Evolutionary conservation across 495 filamentous ascomycete genomes (phyloP), one percentile per base, ranked within the genome.

Genomic region (Penicillium atrosanguineum): DNA sequence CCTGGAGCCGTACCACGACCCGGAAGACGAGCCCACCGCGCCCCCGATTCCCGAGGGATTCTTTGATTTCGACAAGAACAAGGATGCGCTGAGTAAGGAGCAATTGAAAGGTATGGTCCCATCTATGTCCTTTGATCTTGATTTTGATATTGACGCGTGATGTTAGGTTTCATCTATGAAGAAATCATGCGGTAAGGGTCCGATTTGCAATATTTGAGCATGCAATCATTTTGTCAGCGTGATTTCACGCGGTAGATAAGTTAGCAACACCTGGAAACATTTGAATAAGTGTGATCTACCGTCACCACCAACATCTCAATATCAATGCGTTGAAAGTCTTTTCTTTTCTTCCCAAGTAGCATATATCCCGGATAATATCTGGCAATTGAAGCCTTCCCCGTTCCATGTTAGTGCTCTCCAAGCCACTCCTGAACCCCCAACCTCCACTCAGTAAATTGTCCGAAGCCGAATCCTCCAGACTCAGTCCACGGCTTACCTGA

Each of bases 51-150:
- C 95, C 0, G 91, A 97, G 64, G 91, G 95, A 64, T 99, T 99
- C 82, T 99, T 99, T 71, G 94, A 97, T 72, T 99, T 99, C 68
- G 95, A 99, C 76, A 96, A 96, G 81, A 94, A 96, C 78, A 99
- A 99, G 86, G 95, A 99, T 70, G 91, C 87, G 54, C 78, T 99
- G 57, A 96, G 88, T 79, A 99, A 99, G 78, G 95, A 99, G 72
- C 89, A 99, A 75, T 71, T 99, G 72, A 97, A 96, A 79, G 64
- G 87, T 89, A 68, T 71, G 83, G 75, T 36, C 12, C n/a, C 1
- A 11, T 7, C 2, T 21, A 4, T 40, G 16, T 20, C 1, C 18
- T 37, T 9, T 41, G 18, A 4, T 23, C 23, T 23, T 23, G 23
- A 23, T 23, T 23, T 23, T 23, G 23, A 14, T 5, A 41, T n/a